Conservation (phyloP, 106 monocot species). For the Dioscorea dumetorum region DNA sequence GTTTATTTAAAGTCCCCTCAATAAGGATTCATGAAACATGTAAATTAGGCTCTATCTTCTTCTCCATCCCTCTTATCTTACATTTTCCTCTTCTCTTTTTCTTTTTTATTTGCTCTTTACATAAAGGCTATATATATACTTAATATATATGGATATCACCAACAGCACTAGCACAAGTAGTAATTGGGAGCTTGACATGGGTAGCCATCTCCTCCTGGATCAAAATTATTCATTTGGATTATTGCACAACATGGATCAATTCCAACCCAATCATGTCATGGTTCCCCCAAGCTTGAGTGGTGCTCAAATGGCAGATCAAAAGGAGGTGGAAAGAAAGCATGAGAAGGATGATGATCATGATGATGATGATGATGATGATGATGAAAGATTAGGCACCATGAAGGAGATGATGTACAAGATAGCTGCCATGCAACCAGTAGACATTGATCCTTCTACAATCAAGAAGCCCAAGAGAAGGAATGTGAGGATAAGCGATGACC, state of each 20-base stretch:
- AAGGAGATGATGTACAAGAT: constrained; percentile 92
- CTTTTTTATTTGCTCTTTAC: too few species aligned
- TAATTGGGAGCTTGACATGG: constrained; percentile 47
- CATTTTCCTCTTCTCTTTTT: too few species aligned
- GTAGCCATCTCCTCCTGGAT: constrained; percentile 24
- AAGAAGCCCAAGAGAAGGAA: constrained; percentile 64
- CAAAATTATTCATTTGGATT: constrained; percentile 14
- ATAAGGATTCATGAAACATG: too few species aligned
- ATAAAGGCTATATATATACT: not conserved
- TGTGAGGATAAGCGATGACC: constrained; percentile 78
- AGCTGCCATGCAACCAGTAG: constrained; percentile 79
- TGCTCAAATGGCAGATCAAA: too few species aligned
- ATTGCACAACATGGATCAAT: constrained; percentile 13
- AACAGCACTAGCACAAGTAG: constrained; percentile 16
- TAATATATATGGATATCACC: constrained; percentile 24
- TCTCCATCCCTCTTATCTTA: too few species aligned
- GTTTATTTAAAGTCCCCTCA: too few species aligned
- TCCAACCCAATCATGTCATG: not conserved
- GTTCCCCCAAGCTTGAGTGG: too few species aligned
- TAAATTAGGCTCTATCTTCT: too few species aligned
- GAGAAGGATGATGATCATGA: constrained; percentile 27
- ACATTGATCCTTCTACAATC: constrained; percentile 70
- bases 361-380: constrained; percentile 38
- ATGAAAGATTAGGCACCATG: constrained; percentile 54
- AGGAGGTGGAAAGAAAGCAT: not conserved